Evolutionary conservation across 2,329 filamentous ascomycete species (phyloP).

Genomic region (Aspergillus pseudoterreus): DNA sequence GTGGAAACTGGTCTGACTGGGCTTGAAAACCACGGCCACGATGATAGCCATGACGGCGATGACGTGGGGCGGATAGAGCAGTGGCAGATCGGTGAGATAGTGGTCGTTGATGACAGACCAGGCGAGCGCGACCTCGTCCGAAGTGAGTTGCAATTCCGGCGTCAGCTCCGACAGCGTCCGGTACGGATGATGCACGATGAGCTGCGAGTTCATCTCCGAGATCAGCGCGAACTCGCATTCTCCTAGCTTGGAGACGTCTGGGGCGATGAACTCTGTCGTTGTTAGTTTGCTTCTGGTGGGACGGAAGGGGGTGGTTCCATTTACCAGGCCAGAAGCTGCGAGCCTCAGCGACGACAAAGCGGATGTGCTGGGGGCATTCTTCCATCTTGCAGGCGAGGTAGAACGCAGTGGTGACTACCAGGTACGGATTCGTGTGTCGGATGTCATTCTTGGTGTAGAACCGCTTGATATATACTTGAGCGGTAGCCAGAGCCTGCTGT

Average conservation of each 20-base stretch:
- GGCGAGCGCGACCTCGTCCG: conserved; percentile 73
- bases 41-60: conserved; percentile 85
- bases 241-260: conserved; percentile 78
- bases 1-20: conserved; percentile 46
- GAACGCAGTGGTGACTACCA: conserved; percentile 86
- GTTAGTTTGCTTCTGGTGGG: conserved; percentile 11
- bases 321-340: conserved; percentile 75
- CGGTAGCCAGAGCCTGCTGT: conserved; percentile 90
- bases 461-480: conserved; percentile 89
- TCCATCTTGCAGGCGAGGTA: conserved; percentile 98
- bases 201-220: conserved; percentile 82
- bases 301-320: conserved; percentile 11
- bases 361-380: conserved; percentile 93
- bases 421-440: conserved; percentile 85
- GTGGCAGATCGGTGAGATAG: conserved; percentile 85
- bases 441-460: conserved; percentile 93
- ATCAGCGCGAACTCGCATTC: conserved; percentile 94
- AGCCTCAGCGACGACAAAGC: conserved; percentile 82
- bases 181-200: conserved; percentile 90
- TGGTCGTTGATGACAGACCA: conserved; percentile 87
- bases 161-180: conserved; percentile 72
- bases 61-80: conserved; percentile 80
- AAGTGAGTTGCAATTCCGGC: conserved; percentile 64
- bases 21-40: conserved; percentile 76
- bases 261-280: conserved; percentile 60